Evolutionary conservation across 495 filamentous ascomycete species (phyloP).

Genomic region (Glarea lozoyensis): DNA sequence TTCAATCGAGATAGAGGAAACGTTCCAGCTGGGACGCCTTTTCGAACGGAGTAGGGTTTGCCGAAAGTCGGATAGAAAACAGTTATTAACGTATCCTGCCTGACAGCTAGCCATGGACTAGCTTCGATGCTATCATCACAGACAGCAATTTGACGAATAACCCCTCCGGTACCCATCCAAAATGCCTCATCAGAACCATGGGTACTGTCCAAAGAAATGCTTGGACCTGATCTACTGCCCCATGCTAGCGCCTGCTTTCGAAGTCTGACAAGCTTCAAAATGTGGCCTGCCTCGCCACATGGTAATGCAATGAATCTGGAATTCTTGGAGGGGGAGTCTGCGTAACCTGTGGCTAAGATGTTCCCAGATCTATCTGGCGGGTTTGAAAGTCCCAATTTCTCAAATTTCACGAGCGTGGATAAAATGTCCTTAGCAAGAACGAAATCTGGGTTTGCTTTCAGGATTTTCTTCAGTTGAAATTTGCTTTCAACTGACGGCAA

Average conservation of each 20-base stretch:
- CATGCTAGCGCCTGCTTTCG: conserved; percentile 35
- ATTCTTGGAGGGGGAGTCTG: conserved; percentile 1
- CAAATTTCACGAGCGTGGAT: background rate
- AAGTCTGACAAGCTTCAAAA: conserved; percentile 39
- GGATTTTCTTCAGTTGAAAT: conserved; percentile 14
- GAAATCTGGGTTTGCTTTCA: conserved; percentile 12
- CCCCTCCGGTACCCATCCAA: conserved; percentile 46
- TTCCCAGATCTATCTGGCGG: conserved; percentile 1
- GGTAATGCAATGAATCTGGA: conserved; percentile 36
- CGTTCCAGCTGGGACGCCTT: background rate
- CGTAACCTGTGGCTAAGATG: conserved; percentile 8
- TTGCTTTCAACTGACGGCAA: background rate
- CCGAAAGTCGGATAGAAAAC: conserved; percentile 48
- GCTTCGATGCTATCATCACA: conserved; percentile 38
- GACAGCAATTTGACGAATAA: conserved; percentile 62
- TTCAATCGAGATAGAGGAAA: conserved; percentile 43
- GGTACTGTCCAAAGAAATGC: conserved; percentile 30
- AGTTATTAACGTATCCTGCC: conserved; percentile 43
- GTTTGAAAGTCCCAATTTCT: background rate
- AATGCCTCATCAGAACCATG: conserved; percentile 34
- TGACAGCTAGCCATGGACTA: conserved; percentile 53
- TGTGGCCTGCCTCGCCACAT: conserved; percentile 39
- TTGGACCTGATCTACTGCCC: conserved; percentile 28
- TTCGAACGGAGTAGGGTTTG: background rate
- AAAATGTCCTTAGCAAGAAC: conserved; percentile 8